Base-by-base conservation (phyloP, 139 green algal species). In the Micromonas commoda region DNA sequence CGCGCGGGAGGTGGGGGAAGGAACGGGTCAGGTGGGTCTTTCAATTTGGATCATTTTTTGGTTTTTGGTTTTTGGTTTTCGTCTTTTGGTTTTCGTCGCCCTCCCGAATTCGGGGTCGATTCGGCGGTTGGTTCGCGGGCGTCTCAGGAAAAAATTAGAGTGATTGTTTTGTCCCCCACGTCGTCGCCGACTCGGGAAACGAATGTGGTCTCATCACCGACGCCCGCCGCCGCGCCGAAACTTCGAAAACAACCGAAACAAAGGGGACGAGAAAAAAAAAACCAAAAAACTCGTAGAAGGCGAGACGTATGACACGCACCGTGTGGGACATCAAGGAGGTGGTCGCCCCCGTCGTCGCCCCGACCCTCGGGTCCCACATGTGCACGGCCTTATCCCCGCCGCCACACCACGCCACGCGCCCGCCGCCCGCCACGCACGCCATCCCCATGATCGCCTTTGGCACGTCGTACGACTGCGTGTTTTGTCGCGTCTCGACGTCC, bases 401-500 rank as follows among this genome's bases (percentile, higher is more conserved):
- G 0, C 87, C 92, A 79, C 95, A 91, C 0, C 89, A 92, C 4
- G 95, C 81, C 23, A 92, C 38, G 37, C 37, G 34, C 68, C 9
- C 28, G 31, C 66, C 77, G 19, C 70, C 66, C 20, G 20, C 31
- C 33, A 32, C 64, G 2, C 81, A 80, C 2, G 85, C 85, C 29
- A 94, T 77, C n/a, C 74, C 82, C 71, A 88, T 85, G 6, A 96
- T 78, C 0, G 87, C 89, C 78, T 94, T 94, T 79, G 82, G 88
- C 68, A 84, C 85, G 61, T 88, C 88, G 66, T 91, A 86, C 0
- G 86, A 90, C 34, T 93, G 85, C 4, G 76, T 81, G 13, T 84
- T 82, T 5, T 72, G 61, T 9, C 80, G 81, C 0, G 83, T 84
- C 0, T 80, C 76, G 0, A 86, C 83, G 79, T 96, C 92, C 87